These are phyloP conservation scores for Phialophora tarda DNA, from an alignment of 2,329 filamentous ascomycete species.

Conservation along the genomic window DNA sequence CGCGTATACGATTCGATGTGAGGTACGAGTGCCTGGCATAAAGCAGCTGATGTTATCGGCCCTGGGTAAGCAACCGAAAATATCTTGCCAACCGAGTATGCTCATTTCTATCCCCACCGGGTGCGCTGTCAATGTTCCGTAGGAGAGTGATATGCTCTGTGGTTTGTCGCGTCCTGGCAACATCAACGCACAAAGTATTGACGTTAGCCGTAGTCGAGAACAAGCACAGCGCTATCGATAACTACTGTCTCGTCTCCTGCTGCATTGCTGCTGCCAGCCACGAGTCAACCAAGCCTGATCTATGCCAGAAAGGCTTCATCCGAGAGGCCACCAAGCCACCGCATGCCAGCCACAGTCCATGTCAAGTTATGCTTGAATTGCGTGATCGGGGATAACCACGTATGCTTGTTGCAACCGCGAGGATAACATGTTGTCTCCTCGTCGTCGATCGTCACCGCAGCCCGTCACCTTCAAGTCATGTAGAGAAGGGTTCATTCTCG, in stretches of 20 bases:
- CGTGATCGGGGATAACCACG: slow-evolving; percentile 12
- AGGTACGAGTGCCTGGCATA: not conserved
- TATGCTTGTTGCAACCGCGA: not conserved
- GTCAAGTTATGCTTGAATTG: slow-evolving; percentile 19
- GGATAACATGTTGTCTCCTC: not conserved
- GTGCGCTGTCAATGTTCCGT: too few relatives aligned
- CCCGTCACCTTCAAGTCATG: not conserved
- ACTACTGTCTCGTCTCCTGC: not conserved
- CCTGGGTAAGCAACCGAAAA: not conserved
- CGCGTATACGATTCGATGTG: slow-evolving; percentile 1
- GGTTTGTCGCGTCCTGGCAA: not conserved
- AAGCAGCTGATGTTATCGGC: not conserved
- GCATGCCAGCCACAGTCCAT: not conserved
- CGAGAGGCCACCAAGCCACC: not conserved
- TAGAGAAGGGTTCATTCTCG: not conserved
- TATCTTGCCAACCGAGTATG: not conserved
- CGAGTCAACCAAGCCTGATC: not conserved
- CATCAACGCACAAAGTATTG: not conserved
- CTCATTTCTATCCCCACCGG: not conserved
- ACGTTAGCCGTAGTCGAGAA: not conserved
- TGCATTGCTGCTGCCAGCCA: too few relatives aligned
- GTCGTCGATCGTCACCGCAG: not conserved
- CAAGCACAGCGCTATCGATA: slow-evolving; percentile 1
- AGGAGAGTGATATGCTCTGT: not conserved
- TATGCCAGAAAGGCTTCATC: not conserved